Base-by-base conservation (phyloP, 2,329 filamentous ascomycete species). In the Phialophora verrucosa region DNA sequence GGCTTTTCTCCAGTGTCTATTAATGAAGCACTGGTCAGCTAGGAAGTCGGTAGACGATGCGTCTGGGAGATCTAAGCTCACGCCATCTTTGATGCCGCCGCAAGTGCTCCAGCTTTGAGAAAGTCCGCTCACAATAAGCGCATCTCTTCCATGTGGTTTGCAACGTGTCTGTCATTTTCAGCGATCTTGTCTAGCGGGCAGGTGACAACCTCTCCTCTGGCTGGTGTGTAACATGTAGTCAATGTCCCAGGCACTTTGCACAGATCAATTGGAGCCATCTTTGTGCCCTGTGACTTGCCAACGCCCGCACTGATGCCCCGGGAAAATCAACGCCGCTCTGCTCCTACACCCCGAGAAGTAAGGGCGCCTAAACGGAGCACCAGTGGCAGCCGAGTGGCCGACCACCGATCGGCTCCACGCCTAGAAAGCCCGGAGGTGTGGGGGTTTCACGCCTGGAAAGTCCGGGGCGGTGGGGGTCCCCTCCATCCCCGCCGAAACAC, bases 121-220 rank as follows among this genome's bases (percentile, higher is more conserved):
- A 44, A n/a, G 38, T 44, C 14, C 38, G 38, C 17, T 44, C 17
- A n/a, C 14, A 44, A n/a, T 44, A n/a, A 0, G 14, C 38, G 38
- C 38, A 44, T 44, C 38, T 44, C 38, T 44, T n/a, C 38, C 38
- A 44, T n/a, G 38, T 44, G 38, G 38, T 44, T n/a, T 44, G 38
- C 7, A 44, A 44, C 8, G 38, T 8, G 38, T 44, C 38, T 44
- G 14, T 44, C 38, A 44, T 44, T 44, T 44, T 20, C 38, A 7
- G 6, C 2, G 38, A 44, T 44, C 5, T 44, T 8, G 17, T 44
- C 14, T n/a, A n/a, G 14, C 5, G 14, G 38, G 6, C 17, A 44
- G 38, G 38, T 17, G 38, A 42, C 3, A 7, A 42, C 38, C 4
- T 8, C 17, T 44, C 17, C 38, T 44, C n/a, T n/a, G 17, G 17